Conservation (phyloP, 345 rosid genomes). For the Firmiana major region DNA sequence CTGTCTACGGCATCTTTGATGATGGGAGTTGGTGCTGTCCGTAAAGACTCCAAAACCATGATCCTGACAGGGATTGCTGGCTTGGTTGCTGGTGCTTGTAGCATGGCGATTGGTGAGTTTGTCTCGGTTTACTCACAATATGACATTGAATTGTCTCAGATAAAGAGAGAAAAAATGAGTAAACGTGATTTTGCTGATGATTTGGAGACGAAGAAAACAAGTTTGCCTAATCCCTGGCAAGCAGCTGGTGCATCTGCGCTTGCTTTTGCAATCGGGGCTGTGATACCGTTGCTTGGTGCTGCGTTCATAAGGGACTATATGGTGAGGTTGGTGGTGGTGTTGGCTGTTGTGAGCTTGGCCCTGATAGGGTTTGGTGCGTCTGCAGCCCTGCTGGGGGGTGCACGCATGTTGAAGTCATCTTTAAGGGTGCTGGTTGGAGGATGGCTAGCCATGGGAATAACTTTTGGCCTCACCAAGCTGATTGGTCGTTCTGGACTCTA, state of each 20-base stretch:
- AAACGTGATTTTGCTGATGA: background rate
- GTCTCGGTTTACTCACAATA: constrained; percentile 75
- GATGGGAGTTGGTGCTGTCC: constrained; percentile 79
- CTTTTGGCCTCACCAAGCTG: constrained; percentile 34
- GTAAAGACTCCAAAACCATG: constrained; percentile 62
- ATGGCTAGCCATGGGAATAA: constrained; percentile 43
- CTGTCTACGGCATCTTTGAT: constrained; percentile 70
- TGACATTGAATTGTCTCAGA: constrained; percentile 58
- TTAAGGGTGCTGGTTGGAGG: constrained; percentile 43
- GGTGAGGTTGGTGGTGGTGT: constrained; percentile 31
- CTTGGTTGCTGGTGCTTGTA: constrained; percentile 63
- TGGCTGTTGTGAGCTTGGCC: constrained; percentile 29
- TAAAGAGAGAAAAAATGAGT: constrained; percentile 31
- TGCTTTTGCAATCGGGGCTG: constrained; percentile 33
- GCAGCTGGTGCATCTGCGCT: constrained; percentile 40
- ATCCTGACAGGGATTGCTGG: constrained; percentile 69
- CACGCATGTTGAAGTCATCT: constrained; percentile 27
- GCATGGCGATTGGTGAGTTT: constrained; percentile 91
- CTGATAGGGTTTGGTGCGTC: constrained; percentile 38
- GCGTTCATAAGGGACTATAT: constrained; percentile 26
- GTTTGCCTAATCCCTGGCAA: constrained; percentile 36
- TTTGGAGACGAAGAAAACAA: background rate
- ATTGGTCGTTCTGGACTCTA: constrained; percentile 20
- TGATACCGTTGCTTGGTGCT: constrained; percentile 37
- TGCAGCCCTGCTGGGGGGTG: constrained; percentile 33